Evolutionary conservation across 768 basidiomycete genomes (phyloP).

Genomic region (Leccinum disarticulatum): DNA sequence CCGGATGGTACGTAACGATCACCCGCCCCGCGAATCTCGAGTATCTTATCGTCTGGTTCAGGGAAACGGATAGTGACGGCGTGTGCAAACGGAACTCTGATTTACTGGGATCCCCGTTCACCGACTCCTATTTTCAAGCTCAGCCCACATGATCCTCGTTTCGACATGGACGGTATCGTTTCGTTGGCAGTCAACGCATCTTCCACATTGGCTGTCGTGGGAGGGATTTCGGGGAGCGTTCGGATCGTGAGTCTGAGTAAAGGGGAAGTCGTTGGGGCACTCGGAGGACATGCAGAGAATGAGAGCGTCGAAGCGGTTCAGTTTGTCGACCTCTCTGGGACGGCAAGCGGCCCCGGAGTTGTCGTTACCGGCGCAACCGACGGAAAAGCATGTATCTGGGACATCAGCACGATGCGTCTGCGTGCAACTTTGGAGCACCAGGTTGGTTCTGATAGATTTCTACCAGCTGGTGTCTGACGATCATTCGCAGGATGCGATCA

Average conservation of each 20-base stretch:
- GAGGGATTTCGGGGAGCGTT: constrained; percentile 81
- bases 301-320: constrained; percentile 87
- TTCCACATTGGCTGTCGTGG: constrained; percentile 88
- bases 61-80: constrained; percentile 90
- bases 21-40: not conserved
- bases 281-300: constrained; percentile 82
- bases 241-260: constrained; percentile 85
- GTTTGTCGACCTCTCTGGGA: constrained; percentile 75
- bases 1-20: constrained; percentile 65
- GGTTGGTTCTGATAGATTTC: constrained; percentile 43
- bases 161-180: constrained; percentile 82
- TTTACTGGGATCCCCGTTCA: constrained; percentile 90
- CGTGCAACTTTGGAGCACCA: constrained; percentile 81
- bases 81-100: constrained; percentile 75
- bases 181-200: constrained; percentile 81
- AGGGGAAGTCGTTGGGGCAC: constrained; percentile 74
- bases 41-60: constrained; percentile 26
- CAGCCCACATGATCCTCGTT: constrained; percentile 64
- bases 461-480: constrained; percentile 1
- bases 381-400: constrained; percentile 94
- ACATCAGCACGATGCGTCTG: constrained; percentile 81
- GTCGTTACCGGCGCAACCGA: constrained; percentile 90
- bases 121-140: constrained; percentile 82
- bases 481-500: constrained; percentile 75
- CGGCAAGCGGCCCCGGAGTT: constrained; percentile 50